Conservation (phyloP, 1,284 basidiomycete species). For the Inonotus obliquus region DNA sequence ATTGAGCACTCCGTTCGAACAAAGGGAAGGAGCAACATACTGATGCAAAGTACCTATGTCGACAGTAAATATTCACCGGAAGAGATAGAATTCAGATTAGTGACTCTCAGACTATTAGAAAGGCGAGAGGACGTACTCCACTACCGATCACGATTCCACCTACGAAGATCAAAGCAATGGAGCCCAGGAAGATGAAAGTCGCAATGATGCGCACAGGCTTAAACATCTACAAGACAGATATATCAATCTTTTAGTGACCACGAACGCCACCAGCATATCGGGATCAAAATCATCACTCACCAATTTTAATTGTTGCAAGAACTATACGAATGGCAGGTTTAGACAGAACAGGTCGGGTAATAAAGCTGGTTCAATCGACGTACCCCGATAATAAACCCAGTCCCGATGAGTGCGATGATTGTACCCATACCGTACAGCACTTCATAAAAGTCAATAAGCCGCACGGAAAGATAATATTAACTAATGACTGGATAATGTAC, state of each 20-base stretch:
- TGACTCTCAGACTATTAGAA: constrained; percentile 29
- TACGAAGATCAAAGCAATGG: constrained; percentile 77
- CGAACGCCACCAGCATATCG: constrained; percentile 10
- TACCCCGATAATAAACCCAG: constrained; percentile 86
- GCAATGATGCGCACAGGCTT: constrained; percentile 87
- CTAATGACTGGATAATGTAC: constrained; percentile 28
- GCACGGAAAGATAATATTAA: not conserved
- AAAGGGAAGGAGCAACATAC: constrained; percentile 30
- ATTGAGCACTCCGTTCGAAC: constrained; percentile 14
- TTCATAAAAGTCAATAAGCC: constrained; percentile 27
- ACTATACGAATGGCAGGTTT: constrained; percentile 46
- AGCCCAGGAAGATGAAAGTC: constrained; percentile 71
- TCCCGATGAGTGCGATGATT: constrained; percentile 79
- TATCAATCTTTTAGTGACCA: constrained; percentile 5
- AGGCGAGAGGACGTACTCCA: constrained; percentile 44
- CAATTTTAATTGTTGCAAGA: constrained; percentile 73
- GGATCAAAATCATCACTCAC: constrained; percentile 37
- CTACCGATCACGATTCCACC: constrained; percentile 71
- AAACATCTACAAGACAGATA: constrained; percentile 80
- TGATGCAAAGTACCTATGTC: constrained; percentile 41
- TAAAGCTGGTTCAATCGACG: constrained; percentile 27
- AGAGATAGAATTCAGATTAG: constrained; percentile 26
- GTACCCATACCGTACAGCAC: constrained; percentile 84
- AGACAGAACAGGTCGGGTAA: not conserved
- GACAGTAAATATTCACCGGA: not conserved